Conservation (phyloP, 805 yeast genomes). For the Saccharomyces kudriavzevii region DNA sequence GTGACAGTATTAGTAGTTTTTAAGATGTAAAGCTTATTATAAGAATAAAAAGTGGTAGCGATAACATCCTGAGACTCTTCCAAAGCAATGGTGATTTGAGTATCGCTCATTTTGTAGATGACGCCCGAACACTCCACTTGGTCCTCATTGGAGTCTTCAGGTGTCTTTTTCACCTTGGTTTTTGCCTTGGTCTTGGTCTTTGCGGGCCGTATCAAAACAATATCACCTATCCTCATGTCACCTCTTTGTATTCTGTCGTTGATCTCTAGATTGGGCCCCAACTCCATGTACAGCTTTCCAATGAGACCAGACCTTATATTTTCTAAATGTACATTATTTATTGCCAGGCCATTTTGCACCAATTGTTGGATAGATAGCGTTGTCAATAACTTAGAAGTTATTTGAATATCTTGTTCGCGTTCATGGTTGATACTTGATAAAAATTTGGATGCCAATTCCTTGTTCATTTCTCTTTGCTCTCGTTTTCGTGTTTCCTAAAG, state of each 20-base stretch:
- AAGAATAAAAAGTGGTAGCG: slow-evolving; percentile 35
- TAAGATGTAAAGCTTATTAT: slow-evolving; percentile 30
- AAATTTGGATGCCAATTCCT: slow-evolving; percentile 32
- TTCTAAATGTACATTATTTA: slow-evolving; percentile 53
- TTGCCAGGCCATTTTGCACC: slow-evolving; percentile 67
- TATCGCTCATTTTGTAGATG: slow-evolving; percentile 44
- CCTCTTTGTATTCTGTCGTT: slow-evolving; percentile 35
- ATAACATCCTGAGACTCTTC: slow-evolving; percentile 50
- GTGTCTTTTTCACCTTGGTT: slow-evolving; percentile 25
- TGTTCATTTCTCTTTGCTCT: slow-evolving; percentile 12
- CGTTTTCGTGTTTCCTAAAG: neutral
- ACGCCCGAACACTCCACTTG: slow-evolving; percentile 50
- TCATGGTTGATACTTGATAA: slow-evolving; percentile 40
- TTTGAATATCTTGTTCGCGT: slow-evolving; percentile 44
- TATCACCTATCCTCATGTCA: slow-evolving; percentile 65
- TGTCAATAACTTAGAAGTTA: slow-evolving; percentile 37
- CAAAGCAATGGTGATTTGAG: slow-evolving; percentile 48
- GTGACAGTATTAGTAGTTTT: slow-evolving; percentile 57
- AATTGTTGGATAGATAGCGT: slow-evolving; percentile 54
- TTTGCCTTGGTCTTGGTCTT: slow-evolving; percentile 15
- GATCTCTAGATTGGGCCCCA: slow-evolving; percentile 45
- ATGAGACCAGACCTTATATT: slow-evolving; percentile 69
- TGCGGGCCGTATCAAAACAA: slow-evolving; percentile 48
- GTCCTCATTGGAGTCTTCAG: slow-evolving; percentile 15
- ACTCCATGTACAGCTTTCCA: slow-evolving; percentile 51